Base-by-base conservation (phyloP, 2,329 filamentous ascomycete species). In the Pyrenochaeta sp. region DNA sequence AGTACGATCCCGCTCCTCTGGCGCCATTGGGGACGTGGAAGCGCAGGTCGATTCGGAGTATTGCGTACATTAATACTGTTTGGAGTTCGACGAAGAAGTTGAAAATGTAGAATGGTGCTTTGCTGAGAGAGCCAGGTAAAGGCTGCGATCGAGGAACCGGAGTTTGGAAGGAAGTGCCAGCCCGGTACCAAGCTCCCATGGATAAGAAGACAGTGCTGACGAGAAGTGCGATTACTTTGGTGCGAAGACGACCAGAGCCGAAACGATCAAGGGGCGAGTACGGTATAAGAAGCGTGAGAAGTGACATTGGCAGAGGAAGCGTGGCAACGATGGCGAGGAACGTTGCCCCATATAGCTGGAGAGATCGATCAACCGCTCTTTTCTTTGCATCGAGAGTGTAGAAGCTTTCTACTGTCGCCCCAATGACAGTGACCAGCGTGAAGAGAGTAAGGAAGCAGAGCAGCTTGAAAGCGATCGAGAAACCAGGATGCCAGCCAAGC, bases 41-140 rank as follows among this genome's bases (percentile, higher is more conserved):
- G 28, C 88, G 81, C 49, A 79, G 78, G 67, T 96, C 91, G 49
- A 94, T 84, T 21, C 90, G 81, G 14, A 80, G 70, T 11, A 87
- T 61, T 0, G 85, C 79, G 70, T 89, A 93, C 7, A 85, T 72
- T 39, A 78, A 80, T 4, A 93, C 78, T 24, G 90, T 83, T 17
- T 87, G 63, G 27, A 92, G 74, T 71, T 96, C 91, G 24, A 92
- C 77, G 11, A 74, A 75, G 63, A 89, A 95, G 72, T 89, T 88
- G 75, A 94, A 89, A 63, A 84, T 73, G 74, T 94, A 96, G 75
- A 90, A 96, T 59, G 81, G 83, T 2, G 84, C 81, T 66, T 86
- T 88, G 61, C 75, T 75, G 59, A 90, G 81, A 65, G 86, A 93
- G 80, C 85, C 88, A 4, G 85, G 85, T 2, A 88, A 84, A 30